A percentile compares a stretch with the other conserved stretches of the same genome.
phyloP scores from a whole-genome alignment of 257 asterid species.

The Ocimum tenuiflorum region DNA sequence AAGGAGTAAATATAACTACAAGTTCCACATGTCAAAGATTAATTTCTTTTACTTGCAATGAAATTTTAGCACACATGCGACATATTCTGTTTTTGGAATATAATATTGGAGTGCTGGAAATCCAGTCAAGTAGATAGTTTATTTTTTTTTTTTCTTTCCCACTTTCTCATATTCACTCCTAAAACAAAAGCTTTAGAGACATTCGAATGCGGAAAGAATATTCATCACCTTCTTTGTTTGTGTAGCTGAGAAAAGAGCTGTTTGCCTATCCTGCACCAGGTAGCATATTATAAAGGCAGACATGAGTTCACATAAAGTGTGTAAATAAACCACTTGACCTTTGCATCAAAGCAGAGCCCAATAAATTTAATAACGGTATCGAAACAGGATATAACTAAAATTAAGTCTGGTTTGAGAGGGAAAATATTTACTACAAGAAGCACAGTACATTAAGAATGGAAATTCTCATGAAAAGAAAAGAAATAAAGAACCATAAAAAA shows the following conservation, averaged over 20 bases:
- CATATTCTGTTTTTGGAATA: neutral
- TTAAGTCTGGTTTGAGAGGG: neutral
- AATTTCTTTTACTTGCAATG: too few species aligned
- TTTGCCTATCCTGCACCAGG: conserved; percentile 70
- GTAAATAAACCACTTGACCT: neutral
- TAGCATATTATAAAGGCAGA: conserved; percentile 19
- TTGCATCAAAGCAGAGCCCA: neutral
- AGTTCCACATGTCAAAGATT: too few species aligned
- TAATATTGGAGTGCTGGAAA: neutral
- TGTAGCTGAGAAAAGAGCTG: conserved; percentile 96
- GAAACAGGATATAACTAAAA: conserved; percentile 4
- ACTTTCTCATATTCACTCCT: neutral
- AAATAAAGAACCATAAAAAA: too few species aligned
- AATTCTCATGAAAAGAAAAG: too few species aligned
- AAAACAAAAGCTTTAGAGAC: neutral
- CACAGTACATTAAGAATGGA: neutral
- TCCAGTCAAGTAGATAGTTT: neutral
- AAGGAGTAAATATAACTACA: too few species aligned
- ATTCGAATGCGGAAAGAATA: conserved; percentile 1
- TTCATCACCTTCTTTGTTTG: conserved; percentile 78
- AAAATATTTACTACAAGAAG: neutral
- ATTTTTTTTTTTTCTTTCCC: neutral
- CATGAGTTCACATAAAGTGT: conserved; percentile 3
- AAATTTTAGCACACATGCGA: neutral
- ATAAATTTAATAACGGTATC: neutral